Evolutionary conservation across 768 basidiomycete species (phyloP), one percentile per base, ranked within the genome.

Genomic region (Suillus discolor): DNA sequence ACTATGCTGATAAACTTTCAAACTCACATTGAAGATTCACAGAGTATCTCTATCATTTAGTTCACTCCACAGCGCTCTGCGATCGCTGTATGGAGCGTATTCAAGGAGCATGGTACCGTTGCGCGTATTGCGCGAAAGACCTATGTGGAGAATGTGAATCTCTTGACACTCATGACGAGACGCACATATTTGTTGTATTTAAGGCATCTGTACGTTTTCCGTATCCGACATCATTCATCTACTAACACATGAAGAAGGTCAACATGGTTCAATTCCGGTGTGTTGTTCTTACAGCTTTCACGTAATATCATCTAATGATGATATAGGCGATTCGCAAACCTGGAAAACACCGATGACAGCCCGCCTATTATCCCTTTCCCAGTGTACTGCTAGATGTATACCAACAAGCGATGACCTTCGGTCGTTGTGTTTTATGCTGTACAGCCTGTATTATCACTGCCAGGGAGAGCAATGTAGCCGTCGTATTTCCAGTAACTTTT

Each of bases 21-120:
- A 4, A 3, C 16, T 23, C 16, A 6, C 8, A 62, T 23, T n/a
- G 0, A n/a, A 45, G 39, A 11, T 47, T 11, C 34, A 28, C 69
- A 93, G 91, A 80, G 47, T 93, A 94, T 75, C 81, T 94, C 13
- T 76, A 76, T 18, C 74, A 79, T 41, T 80, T 96, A 20, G 71
- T 82, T 53, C 93, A 96, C 73, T 71, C 80, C 4, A 79, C 84
- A 25, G 91, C 94, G 7, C 76, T 94, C 7, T 98, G 96, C 70
- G 96, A 98, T 78, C 86, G 89, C 54, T 96, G 96, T 75, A 87
- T 94, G 82, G 84, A 83, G 31, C 84, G 83, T 60, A 96, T 97
- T 62, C 79, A 82, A n/a, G 96, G 96, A 18, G 86, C 87, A 69
- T 98, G 96, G 96, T 92, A 89, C 77, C 86, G 91, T 69, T 98